A percentile compares a stretch with the other conserved stretches of the same genome.
These are phyloP conservation scores for Naganishia kalamii DNA, from an alignment of 768 basidiomycete species.

Conservation along the genomic window DNA sequence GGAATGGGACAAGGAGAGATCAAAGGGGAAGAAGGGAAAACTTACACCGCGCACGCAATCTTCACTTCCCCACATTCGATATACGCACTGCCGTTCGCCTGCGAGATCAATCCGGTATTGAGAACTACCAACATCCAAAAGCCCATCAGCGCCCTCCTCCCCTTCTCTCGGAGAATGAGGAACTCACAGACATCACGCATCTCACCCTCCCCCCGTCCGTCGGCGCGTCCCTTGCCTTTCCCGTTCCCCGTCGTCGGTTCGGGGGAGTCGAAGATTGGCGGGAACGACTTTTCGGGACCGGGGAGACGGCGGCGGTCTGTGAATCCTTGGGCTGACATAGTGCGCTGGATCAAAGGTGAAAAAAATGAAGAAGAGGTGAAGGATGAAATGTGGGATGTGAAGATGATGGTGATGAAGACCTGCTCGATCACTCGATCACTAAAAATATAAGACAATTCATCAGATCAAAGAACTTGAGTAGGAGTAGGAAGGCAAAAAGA, in stretches of 20 bases:
- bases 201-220: not conserved
- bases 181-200: conserved; percentile 4
- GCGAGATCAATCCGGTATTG: conserved; percentile 78
- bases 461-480: too few relatives aligned
- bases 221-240: conserved; percentile 1
- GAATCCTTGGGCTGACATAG: not conserved
- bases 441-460: too few relatives aligned
- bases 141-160: not conserved
- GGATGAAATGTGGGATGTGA: too few relatives aligned
- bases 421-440: too few relatives aligned
- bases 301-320: conserved; percentile 4
- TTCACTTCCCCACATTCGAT: conserved; percentile 84
- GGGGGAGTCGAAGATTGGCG: not conserved
- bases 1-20: too few relatives aligned
- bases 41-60: conserved; percentile 91
- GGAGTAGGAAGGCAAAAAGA: too few relatives aligned
- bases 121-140: conserved; percentile 56
- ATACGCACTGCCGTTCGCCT: conserved; percentile 95
- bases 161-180: too few relatives aligned
- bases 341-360: too few relatives aligned
- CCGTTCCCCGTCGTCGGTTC: not conserved
- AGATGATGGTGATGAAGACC: too few relatives aligned
- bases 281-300: not conserved
- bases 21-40: conserved; percentile 28
- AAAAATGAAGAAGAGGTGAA: too few relatives aligned